Conservation (phyloP, 192 early-diverging fungal genomes). For the Mortierella claussenii region DNA sequence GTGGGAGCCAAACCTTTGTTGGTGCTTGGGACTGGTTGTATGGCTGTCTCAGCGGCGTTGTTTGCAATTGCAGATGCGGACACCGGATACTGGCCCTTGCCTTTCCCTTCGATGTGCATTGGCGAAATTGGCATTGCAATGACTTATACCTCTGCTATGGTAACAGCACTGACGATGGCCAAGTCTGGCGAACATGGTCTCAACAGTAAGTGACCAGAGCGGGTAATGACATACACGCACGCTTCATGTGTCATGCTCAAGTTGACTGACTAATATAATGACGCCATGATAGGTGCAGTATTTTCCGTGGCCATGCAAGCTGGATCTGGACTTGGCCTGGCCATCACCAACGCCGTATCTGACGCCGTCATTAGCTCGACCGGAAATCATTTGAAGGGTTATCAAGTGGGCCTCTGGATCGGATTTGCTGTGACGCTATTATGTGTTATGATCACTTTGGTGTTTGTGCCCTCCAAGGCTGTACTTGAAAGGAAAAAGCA, state of each 20-base stretch:
- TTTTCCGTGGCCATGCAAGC: conserved; percentile 55
- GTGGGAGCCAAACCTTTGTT: conserved; percentile 40
- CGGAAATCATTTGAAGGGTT: conserved; percentile 35
- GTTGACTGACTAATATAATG: no score
- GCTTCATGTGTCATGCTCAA: no score
- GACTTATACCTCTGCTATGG: conserved; percentile 54
- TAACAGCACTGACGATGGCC: conserved; percentile 40
- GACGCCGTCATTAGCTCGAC: conserved; percentile 44
- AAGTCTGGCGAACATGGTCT: conserved; percentile 52
- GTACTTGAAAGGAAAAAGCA: conserved; percentile 41
- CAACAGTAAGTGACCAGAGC: conserved; percentile 45
- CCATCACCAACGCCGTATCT: conserved; percentile 55
- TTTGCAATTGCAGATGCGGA: conserved; percentile 31
- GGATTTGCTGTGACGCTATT: conserved; percentile 43
- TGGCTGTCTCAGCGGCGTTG: conserved; percentile 40
- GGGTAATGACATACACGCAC: no score
- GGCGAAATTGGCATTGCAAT: conserved; percentile 52
- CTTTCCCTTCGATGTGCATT: conserved; percentile 53
- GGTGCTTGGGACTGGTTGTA: conserved; percentile 35
- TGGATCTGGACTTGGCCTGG: conserved; percentile 53
- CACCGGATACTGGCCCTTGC: conserved; percentile 41
- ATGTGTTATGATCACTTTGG: conserved; percentile 41
- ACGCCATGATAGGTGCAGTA: conserved; percentile 55
- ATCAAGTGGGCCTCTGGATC: conserved; percentile 47
- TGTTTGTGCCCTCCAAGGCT: conserved; percentile 46